phyloP scores from a whole-genome alignment of 257 asterid genomes.

The Jacaranda copaia region DNA sequence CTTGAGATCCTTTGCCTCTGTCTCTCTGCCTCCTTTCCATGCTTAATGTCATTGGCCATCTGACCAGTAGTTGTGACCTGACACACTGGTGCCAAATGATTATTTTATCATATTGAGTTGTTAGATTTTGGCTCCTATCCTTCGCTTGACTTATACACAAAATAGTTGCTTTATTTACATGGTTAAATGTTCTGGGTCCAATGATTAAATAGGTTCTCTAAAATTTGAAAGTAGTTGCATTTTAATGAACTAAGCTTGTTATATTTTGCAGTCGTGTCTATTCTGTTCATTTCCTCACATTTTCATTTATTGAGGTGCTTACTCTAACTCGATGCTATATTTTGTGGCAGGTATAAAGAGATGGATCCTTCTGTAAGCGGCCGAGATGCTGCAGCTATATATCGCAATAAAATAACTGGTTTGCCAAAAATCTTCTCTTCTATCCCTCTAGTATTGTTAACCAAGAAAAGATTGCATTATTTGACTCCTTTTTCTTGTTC shows the following conservation, averaged over 20 bases:
- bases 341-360: constrained; percentile 62
- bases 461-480: not conserved
- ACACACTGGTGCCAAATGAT: not conserved
- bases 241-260: constrained; percentile 25
- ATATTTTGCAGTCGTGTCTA: not conserved
- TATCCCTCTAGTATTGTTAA: constrained; percentile 20
- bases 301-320: constrained; percentile 27
- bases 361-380: constrained; percentile 90
- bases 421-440: constrained; percentile 12
- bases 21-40: not conserved
- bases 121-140: not conserved
- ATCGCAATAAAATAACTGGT: constrained; percentile 91
- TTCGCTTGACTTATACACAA: not conserved
- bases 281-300: constrained; percentile 2
- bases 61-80: not conserved
- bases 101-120: not conserved
- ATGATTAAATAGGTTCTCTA: constrained; percentile 5
- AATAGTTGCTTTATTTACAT: not conserved
- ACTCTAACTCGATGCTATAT: constrained; percentile 10
- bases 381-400: constrained; percentile 73
- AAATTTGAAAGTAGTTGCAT: constrained; percentile 10
- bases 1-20: not conserved
- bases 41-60: constrained; percentile 25
- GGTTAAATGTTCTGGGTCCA: not conserved
- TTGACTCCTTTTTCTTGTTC: constrained; percentile 28